Evolutionary conservation across 768 basidiomycete species (phyloP).

Genomic region (Boletellus sp.): DNA sequence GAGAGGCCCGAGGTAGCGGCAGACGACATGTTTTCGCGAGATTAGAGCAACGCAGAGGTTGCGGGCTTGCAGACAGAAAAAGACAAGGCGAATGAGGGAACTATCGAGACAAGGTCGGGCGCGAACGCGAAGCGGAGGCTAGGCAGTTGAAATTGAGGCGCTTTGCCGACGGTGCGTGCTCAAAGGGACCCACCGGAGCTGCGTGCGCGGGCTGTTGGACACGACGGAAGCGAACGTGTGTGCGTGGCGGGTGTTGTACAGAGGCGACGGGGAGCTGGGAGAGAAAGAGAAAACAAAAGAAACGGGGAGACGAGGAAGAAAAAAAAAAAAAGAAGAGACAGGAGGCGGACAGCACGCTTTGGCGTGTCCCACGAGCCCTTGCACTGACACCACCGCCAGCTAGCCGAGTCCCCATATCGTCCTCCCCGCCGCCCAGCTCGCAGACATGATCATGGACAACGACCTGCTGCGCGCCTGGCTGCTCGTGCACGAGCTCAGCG

Average conservation of each 20-base stretch:
- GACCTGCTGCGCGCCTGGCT: conserved; percentile 77
- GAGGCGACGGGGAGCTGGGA: no score
- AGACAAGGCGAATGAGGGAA: conserved; percentile 10
- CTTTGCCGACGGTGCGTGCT: conserved; percentile 32
- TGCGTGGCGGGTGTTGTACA: no score
- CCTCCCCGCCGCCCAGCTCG: no score
- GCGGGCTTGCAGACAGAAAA: no score
- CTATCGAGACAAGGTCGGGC: conserved; percentile 14
- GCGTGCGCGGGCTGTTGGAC: no score
- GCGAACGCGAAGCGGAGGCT: conserved; percentile 10
- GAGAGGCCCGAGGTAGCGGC: conserved; percentile 78
- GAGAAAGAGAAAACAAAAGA: background rate
- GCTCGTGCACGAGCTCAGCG: conserved; percentile 75
- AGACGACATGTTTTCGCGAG: conserved; percentile 45
- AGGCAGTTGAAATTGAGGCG: conserved; percentile 8
- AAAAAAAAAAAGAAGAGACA: background rate
- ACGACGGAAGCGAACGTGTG: no score
- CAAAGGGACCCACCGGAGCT: conserved; percentile 4
- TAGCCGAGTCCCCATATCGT: no score
- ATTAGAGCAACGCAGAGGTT: no score
- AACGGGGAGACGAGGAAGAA: no score
- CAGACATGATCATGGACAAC: conserved; percentile 50
- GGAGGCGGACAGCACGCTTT: no score
- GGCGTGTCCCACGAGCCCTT: background rate
- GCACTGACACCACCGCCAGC: background rate